These are phyloP conservation scores for Gomphus bonarii DNA, from an alignment of 1,284 basidiomycete species.

Conservation along the genomic window DNA sequence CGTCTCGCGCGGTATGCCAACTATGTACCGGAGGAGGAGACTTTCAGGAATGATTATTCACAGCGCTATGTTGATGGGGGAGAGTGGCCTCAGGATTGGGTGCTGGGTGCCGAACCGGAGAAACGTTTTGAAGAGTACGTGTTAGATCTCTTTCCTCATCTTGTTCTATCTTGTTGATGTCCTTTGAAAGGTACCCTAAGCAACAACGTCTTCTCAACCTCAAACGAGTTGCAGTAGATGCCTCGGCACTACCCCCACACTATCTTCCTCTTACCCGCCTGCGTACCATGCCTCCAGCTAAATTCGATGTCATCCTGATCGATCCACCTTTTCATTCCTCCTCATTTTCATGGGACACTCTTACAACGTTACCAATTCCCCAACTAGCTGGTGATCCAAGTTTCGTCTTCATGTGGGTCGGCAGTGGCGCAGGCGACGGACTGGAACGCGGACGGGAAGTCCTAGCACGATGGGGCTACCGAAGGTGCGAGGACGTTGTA, in stretches of 20 bases:
- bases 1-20: constrained; percentile 57
- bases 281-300: constrained; percentile 44
- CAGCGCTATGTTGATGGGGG: constrained; percentile 84
- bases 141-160: constrained; percentile 1
- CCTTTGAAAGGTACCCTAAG: constrained; percentile 69
- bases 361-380: constrained; percentile 77
- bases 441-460: constrained; percentile 89
- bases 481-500: constrained; percentile 93
- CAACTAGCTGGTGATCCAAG: constrained; percentile 82
- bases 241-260: constrained; percentile 50
- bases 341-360: constrained; percentile 75
- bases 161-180: background rate
- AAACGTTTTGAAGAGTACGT: constrained; percentile 89
- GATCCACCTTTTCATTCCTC: constrained; percentile 75
- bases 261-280: constrained; percentile 59
- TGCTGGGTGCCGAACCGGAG: constrained; percentile 76
- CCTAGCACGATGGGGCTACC: constrained; percentile 89
- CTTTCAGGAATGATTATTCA: constrained; percentile 90
- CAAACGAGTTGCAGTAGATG: constrained; percentile 63
- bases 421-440: constrained; percentile 82
- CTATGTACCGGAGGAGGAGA: constrained; percentile 87
- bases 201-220: constrained; percentile 72
- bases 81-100: constrained; percentile 86
- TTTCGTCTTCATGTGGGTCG: constrained; percentile 96
- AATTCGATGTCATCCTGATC: constrained; percentile 91